Evolutionary conservation across 1,139 yeast species (phyloP), one percentile per base, ranked within the genome.

Genomic region (Blastobotrys serpentis): DNA sequence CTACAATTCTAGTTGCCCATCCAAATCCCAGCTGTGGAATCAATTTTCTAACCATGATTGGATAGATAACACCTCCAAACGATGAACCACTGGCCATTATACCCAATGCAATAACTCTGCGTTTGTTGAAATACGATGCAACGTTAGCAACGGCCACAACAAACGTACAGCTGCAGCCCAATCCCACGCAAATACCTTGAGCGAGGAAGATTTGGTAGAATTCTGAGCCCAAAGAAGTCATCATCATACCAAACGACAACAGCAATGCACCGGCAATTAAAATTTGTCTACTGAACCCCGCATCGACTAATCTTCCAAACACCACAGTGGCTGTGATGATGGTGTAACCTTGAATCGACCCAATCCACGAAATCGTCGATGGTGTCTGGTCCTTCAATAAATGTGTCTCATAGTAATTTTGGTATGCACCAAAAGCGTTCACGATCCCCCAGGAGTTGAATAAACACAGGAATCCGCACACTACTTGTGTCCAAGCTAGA

Each of bases 281-380:
- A 42, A 65, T 50, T 2, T 43, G 39, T 40, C 58, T 57, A 43
- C 60, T 53, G 47, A 60, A 63, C n/a, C 68, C 70, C 23, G 54
- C 54, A 56, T 84, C 90, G 59, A 82, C 78, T 10, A 82, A 56
- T 1, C 81, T 78, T 0, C 90, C 92, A 44, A 76, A 73, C 30
- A 81, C 61, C n/a, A 82, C 73, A 0, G 81, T 77, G 5, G 80
- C 75, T 32, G 78, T 71, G 52, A 77, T 74, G 55, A 81, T 69
- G n/a, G 80, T 69, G 49, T 81, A 79, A 41, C 75, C 69, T 54
- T 75, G 79, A 14, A 81, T 64, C 1, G 86, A 75, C 53, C 83
- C 83, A 22, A 83, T 76, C 88, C 88, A 83, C 2, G 85, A 79
- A 2, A 80, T 72, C 4, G 74, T 69, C 3, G 79, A 67, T 2